Evolutionary conservation across 1,139 yeast genomes (phyloP), one percentile per base, ranked within the genome.

Genomic region (Yamadazyma atmosphaerica): DNA sequence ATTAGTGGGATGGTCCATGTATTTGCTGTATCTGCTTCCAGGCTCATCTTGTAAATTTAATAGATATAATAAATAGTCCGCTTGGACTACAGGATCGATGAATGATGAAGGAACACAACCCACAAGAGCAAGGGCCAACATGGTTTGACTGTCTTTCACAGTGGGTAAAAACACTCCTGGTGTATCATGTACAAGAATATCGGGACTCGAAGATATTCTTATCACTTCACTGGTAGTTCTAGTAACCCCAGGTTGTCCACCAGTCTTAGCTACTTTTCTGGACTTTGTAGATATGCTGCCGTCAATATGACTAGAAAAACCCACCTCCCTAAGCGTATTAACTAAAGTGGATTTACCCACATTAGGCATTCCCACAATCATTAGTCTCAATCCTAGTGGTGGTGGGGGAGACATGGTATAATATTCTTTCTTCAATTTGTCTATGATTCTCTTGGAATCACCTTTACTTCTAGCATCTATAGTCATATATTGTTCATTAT

Each of bases 311-410:
- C 58, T 47, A 15, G 35, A 40, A 4, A 36, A 38, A 2, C 88
- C 87, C 2, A 75, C 76, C 16, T 69, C 68, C 40, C 97, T 64
- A 37, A 92, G 63, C 0, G 84, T 73, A 55, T 92, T 92, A 10
- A 90, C 83, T 40, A 92, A 63, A 0, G 95, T 85, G n/a, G 96
- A 86, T 59, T 92, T 92, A 1, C 98, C 98, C n/a, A 89, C 96
- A 58, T 92, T 92, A 1, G 98, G 98, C 95, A 92, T 86, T 0
- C 98, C 98, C 9, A 86, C 81, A 35, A 92, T 79, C 69, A 90
- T 70, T 37, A 86, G 60, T 26, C 90, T 64, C 35, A 86, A 65
- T 0, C 98, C 98, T 39, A 89, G 62, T 0, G 97, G 97, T 0
- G 95, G 92, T 1, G 83, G 81, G 0, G 90, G 81, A 5, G 58